phyloP scores from a whole-genome alignment of 805 yeast genomes.

The fission yeast (Schizosaccharomyces pombe) region DNA sequence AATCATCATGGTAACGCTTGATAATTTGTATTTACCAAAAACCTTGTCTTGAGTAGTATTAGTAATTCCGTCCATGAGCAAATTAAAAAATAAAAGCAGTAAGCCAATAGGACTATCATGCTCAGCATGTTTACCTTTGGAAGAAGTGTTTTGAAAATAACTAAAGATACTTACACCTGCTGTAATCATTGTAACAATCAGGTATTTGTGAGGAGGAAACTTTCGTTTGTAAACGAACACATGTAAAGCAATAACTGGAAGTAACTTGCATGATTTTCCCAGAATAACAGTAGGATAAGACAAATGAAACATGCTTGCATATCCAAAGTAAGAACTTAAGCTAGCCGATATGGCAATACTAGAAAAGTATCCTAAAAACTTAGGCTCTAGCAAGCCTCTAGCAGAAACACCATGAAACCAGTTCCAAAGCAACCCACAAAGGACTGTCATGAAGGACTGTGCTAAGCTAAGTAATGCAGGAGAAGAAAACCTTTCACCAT shows the following conservation, averaged over 20 bases:
- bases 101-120: conserved; percentile 30
- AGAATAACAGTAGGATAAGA: conserved; percentile 65
- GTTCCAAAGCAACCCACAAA: neutral
- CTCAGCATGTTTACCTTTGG: conserved; percentile 6
- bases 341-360: conserved; percentile 41
- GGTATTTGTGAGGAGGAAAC: conserved; percentile 54
- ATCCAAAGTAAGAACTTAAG: conserved; percentile 61
- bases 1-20: conserved; percentile 79
- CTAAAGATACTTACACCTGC: conserved; percentile 67
- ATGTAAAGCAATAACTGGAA: conserved; percentile 69
- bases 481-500: neutral
- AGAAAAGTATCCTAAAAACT: neutral
- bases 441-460: neutral
- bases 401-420: neutral
- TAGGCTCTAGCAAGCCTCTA: neutral
- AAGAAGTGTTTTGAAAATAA: conserved; percentile 20
- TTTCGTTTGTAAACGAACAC: conserved; percentile 39
- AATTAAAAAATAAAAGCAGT: conserved; percentile 30
- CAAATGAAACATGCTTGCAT: conserved; percentile 54
- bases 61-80: conserved; percentile 73
- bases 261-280: conserved; percentile 79
- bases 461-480: neutral
- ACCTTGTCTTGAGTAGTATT: conserved; percentile 82
- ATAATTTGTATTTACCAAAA: conserved; percentile 31
- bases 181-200: conserved; percentile 60